phyloP scores from a whole-genome alignment of 139 green algal genomes.

The Chlorella sp. region DNA sequence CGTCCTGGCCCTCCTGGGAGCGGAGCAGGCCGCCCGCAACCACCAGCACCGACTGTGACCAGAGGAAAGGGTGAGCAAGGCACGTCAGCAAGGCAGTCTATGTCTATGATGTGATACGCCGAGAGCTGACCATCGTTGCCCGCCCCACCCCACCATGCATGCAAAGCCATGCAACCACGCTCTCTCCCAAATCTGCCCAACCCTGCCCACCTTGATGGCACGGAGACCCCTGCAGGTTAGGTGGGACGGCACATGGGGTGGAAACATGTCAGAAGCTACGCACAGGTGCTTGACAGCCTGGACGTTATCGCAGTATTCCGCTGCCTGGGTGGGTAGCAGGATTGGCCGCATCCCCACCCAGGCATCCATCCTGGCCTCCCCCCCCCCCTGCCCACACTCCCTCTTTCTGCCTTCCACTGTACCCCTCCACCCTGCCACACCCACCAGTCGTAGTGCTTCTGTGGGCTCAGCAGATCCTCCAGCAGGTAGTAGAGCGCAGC shows the following conservation, averaged over 20 bases:
- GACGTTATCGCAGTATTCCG: background rate
- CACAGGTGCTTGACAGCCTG: background rate
- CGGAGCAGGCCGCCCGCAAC: conserved; percentile 93
- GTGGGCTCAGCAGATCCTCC: conserved; percentile 89
- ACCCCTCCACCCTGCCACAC: background rate
- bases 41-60: conserved; percentile 76
- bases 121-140: background rate
- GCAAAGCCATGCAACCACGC: background rate
- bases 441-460: conserved; percentile 89
- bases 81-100: background rate
- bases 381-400: background rate
- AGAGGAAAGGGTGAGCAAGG: background rate
- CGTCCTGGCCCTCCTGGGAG: conserved; percentile 77
- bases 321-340: background rate
- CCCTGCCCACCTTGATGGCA: conserved; percentile 84
- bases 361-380: no score
- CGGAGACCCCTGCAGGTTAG: conserved; percentile 74
- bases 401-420: background rate
- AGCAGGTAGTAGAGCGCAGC: conserved; percentile 93
- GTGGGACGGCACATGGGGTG: background rate
- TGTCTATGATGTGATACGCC: background rate
- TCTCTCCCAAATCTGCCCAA: background rate
- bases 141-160: background rate
- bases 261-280: background rate
- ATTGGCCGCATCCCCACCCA: background rate